Conservation (phyloP, 1,284 basidiomycete genomes). For the Irpex lacteus region DNA sequence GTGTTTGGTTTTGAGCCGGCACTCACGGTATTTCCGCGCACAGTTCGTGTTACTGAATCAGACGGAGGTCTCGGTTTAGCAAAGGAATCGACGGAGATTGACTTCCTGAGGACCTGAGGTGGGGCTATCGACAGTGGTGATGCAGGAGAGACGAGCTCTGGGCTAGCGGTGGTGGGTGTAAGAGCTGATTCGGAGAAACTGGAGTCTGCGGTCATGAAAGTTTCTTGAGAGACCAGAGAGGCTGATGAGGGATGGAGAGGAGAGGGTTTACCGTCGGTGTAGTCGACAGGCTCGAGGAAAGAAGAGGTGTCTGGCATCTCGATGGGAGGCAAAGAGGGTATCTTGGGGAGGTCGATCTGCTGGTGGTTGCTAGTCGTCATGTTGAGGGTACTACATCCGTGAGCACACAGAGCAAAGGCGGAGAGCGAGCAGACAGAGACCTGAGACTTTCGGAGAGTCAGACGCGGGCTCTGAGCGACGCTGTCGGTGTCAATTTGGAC, state of each 20-base stretch:
- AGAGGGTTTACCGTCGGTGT: constrained; percentile 20
- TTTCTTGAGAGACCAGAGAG: constrained; percentile 33
- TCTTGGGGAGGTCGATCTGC: constrained; percentile 37
- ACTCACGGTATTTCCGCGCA: constrained; percentile 24
- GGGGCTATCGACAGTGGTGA: constrained; percentile 22
- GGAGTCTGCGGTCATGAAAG: constrained; percentile 30
- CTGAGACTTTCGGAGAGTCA: neutral
- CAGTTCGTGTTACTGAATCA: constrained; percentile 33
- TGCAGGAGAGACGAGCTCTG: constrained; percentile 21
- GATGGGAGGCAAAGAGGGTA: constrained; percentile 45
- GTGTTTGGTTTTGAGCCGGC: constrained; percentile 15
- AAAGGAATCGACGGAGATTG: constrained; percentile 74
- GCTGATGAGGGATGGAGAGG: constrained; percentile 22
- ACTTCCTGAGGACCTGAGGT: constrained; percentile 56
- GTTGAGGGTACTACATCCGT: constrained; percentile 27
- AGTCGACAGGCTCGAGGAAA: constrained; percentile 22
- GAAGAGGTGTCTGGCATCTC: constrained; percentile 36
- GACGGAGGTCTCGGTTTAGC: constrained; percentile 43
- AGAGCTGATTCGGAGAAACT: constrained; percentile 20
- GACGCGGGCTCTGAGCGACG: neutral
- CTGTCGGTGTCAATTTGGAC: constrained; percentile 1
- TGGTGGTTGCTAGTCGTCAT: constrained; percentile 28
- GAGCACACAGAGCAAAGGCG: constrained; percentile 8
- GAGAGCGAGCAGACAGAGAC: constrained; percentile 1
- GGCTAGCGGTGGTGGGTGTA: constrained; percentile 25